Conservation (phyloP, 78 protist genomes). For the Trichosphaerium sp. region DNA sequence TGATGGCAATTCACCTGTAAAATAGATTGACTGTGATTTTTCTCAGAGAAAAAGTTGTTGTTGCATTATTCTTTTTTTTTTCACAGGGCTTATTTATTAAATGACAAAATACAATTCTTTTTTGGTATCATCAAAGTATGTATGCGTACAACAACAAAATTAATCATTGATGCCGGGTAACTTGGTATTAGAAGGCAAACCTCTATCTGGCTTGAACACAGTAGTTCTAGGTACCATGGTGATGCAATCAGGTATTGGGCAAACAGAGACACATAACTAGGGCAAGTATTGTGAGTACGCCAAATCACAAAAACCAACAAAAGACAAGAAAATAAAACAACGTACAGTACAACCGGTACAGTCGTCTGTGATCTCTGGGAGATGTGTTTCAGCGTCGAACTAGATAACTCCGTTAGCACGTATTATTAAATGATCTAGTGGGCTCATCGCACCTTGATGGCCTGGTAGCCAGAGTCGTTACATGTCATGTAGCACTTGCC, state of each 20-base stretch:
- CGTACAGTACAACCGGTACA: constrained; percentile 90
- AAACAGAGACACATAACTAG: constrained; percentile 29
- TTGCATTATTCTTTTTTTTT: no score
- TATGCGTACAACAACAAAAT: no score
- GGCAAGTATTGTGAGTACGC: not conserved
- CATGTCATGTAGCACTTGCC: constrained; percentile 93
- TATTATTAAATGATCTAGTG: not conserved
- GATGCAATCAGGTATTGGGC: constrained; percentile 82
- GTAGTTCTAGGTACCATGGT: constrained; percentile 68
- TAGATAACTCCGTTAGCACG: constrained; percentile 35
- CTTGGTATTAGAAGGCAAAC: no score
- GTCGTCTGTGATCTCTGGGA: constrained; percentile 68
- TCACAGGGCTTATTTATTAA: no score
- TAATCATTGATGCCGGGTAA: no score
- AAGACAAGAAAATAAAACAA: constrained; percentile 70
- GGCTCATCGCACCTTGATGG: constrained; percentile 5
- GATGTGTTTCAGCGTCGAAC: constrained; percentile 76
- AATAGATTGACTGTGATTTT: no score
- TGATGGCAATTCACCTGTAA: no score
- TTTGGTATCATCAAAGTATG: no score
- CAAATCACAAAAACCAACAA: constrained; percentile 7
- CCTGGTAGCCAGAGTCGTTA: constrained; percentile 77
- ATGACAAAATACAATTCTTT: no score
- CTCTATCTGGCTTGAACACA: constrained; percentile 30
- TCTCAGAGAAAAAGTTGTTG: no score